phyloP scores from a whole-genome alignment of 2,329 filamentous ascomycete species.

The Parastagonospora avenae region DNA sequence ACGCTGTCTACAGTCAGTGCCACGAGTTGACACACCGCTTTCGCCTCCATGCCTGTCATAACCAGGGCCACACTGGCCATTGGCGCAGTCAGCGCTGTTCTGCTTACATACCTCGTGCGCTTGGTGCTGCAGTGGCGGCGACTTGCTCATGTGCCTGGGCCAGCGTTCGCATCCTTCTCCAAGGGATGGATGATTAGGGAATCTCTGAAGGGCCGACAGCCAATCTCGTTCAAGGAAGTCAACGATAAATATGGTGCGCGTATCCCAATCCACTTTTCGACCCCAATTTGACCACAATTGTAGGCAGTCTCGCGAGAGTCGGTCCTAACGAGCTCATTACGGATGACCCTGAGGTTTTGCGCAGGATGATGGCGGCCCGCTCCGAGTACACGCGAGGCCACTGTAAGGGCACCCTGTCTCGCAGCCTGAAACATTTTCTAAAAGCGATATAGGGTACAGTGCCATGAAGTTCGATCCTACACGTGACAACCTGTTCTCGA shows the following conservation, averaged over 20 bases:
- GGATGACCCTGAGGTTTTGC: slow-evolving; percentile 54
- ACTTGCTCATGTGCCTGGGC: slow-evolving; percentile 28
- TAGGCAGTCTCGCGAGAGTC: slow-evolving; percentile 44
- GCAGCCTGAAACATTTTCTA: neutral
- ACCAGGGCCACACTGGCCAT: slow-evolving; percentile 6
- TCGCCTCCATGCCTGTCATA: slow-evolving; percentile 1
- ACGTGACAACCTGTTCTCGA: slow-evolving; percentile 57
- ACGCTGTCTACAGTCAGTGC: slow-evolving; percentile 1
- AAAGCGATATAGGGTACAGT: slow-evolving; percentile 26
- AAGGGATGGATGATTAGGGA: slow-evolving; percentile 21
- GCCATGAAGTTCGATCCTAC: slow-evolving; percentile 57
- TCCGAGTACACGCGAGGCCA: slow-evolving; percentile 41
- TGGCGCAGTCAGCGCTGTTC: slow-evolving; percentile 6
- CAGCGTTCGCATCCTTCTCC: slow-evolving; percentile 23
- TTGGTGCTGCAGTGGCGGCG: slow-evolving; percentile 22
- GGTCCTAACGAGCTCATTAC: slow-evolving; percentile 56
- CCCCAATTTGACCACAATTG: neutral
- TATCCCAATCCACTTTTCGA: too few relatives aligned
- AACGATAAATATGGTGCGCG: slow-evolving; percentile 23
- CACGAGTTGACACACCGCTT: slow-evolving; percentile 2
- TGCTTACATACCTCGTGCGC: slow-evolving; percentile 11
- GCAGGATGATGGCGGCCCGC: slow-evolving; percentile 50
- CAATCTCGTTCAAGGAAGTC: slow-evolving; percentile 11
- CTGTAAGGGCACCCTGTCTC: slow-evolving; percentile 25
- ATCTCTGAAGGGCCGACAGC: slow-evolving; percentile 19